These are phyloP conservation scores for Arthrobotrys entomopaga DNA, from an alignment of 2,329 filamentous ascomycete genomes.

Conservation along the genomic window DNA sequence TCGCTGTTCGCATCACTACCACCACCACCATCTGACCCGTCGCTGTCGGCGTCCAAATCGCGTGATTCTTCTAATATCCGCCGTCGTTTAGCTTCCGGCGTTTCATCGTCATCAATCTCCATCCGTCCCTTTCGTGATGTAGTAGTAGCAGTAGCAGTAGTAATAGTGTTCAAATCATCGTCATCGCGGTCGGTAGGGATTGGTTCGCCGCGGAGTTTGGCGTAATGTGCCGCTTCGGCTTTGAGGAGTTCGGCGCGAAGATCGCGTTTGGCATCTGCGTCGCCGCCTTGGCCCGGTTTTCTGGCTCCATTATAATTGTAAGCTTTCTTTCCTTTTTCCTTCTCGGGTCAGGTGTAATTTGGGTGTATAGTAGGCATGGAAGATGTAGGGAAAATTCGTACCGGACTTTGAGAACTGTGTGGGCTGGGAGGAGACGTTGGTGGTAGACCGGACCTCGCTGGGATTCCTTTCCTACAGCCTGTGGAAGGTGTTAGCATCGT, in stretches of 20 bases:
- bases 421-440: slow-evolving; percentile 90
- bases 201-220: slow-evolving; percentile 73
- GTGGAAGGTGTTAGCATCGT: slow-evolving; percentile 5
- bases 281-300: slow-evolving; percentile 88
- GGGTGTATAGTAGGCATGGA: neutral
- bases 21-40: slow-evolving; percentile 63
- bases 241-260: slow-evolving; percentile 88
- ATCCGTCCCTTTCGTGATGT: slow-evolving; percentile 61
- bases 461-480: slow-evolving; percentile 94
- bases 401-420: slow-evolving; percentile 91
- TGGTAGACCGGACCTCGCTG: slow-evolving; percentile 94
- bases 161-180: slow-evolving; percentile 60
- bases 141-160: slow-evolving; percentile 40
- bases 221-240: slow-evolving; percentile 86
- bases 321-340: neutral
- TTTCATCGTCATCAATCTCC: slow-evolving; percentile 67
- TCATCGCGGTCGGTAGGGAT: slow-evolving; percentile 65
- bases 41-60: slow-evolving; percentile 85
- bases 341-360: neutral
- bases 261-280: slow-evolving; percentile 77
- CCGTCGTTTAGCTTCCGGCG: slow-evolving; percentile 82
- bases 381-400: slow-evolving; percentile 61
- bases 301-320: slow-evolving; percentile 61
- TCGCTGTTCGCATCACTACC: slow-evolving; percentile 60
- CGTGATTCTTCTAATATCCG: slow-evolving; percentile 87